Conservation (phyloP, 2,329 filamentous ascomycete genomes). For the Lasiodiplodia sp. region DNA sequence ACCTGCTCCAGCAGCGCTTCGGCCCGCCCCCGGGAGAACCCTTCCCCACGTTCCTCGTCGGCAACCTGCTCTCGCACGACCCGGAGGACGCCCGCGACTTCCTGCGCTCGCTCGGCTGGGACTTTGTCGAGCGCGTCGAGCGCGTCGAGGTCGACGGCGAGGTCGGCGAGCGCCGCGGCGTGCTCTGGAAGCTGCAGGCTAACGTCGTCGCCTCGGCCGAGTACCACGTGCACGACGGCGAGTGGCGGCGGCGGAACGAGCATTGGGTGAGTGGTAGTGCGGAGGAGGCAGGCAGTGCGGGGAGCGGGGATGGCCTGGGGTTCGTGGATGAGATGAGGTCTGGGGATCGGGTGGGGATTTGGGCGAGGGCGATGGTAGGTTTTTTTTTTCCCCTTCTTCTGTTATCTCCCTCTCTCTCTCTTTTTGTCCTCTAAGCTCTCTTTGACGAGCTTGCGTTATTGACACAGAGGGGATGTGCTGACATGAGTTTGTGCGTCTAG, state of each 20-base stretch:
- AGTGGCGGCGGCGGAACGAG: conserved; percentile 25
- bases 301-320: conserved; percentile 34
- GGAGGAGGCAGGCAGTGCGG: conserved; percentile 33
- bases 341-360: conserved; percentile 41
- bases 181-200: conserved; percentile 43
- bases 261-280: not conserved
- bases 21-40: conserved; percentile 32
- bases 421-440: not conserved
- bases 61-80: conserved; percentile 19
- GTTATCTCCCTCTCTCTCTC: not conserved
- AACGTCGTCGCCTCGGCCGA: conserved; percentile 38
- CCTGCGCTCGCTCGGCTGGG: conserved; percentile 17
- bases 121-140: conserved; percentile 25
- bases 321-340: conserved; percentile 39
- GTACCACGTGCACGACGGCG: conserved; percentile 6
- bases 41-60: conserved; percentile 34
- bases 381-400: not conserved
- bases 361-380: conserved; percentile 45
- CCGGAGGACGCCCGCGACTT: conserved; percentile 1
- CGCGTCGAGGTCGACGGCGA: conserved; percentile 24
- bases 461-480: not conserved
- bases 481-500: conserved; percentile 32
- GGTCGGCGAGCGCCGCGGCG: conserved; percentile 5
- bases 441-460: not conserved
- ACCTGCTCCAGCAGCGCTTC: not conserved